A percentile compares a stretch with the other conserved stretches of the same genome.
Evolutionary conservation across 345 rosid species (phyloP).

Genomic region (Eucalyptus rudis): DNA sequence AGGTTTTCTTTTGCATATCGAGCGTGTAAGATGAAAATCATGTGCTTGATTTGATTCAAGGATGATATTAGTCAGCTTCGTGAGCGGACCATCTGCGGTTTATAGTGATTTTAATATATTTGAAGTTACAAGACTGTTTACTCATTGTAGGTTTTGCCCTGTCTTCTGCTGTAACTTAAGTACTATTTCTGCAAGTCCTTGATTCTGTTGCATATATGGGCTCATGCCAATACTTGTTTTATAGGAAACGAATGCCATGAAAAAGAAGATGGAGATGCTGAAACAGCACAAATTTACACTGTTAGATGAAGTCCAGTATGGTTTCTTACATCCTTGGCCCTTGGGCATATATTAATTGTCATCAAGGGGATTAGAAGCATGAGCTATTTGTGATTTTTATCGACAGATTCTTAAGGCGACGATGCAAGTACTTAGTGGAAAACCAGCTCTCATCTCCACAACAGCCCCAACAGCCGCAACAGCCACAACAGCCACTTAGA

Average conservation of each 20-base stretch:
- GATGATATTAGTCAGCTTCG: background rate
- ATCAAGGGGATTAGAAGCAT: background rate
- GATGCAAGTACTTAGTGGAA: constrained; percentile 41
- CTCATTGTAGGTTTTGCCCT: background rate
- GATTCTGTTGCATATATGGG: background rate
- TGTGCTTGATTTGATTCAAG: background rate
- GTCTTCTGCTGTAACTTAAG: background rate
- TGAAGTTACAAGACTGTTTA: background rate
- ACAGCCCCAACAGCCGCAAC: background rate
- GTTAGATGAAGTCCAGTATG: constrained; percentile 69
- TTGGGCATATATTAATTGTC: background rate
- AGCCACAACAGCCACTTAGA: background rate
- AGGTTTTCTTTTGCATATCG: background rate
- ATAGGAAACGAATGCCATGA: constrained; percentile 60
- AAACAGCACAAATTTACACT: constrained; percentile 36
- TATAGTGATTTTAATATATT: background rate
- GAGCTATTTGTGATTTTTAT: background rate
- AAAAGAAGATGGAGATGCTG: constrained; percentile 42
- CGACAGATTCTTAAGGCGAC: constrained; percentile 54
- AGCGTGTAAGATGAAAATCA: background rate
- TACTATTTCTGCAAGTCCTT: background rate
- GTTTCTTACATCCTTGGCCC: background rate
- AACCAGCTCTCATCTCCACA: constrained; percentile 17
- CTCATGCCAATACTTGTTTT: background rate
- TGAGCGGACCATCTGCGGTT: background rate